Conservation (phyloP, 78 protist species). For the Dictyostelium capitatum region DNA sequence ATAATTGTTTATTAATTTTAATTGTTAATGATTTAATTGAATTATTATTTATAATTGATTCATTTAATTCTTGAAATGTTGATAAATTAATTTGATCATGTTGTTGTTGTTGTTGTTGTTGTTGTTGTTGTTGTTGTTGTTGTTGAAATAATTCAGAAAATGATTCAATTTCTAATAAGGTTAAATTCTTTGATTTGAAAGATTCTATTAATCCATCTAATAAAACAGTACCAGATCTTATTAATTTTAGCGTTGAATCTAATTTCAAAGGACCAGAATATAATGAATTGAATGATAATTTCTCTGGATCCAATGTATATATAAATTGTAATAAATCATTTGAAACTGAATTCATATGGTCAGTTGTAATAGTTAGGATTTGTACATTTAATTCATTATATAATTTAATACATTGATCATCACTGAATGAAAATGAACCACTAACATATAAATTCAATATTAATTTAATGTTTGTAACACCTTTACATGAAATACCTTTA, state of each 20-base stretch:
- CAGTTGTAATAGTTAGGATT: not conserved
- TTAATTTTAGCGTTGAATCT: not conserved
- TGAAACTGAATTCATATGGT: not conserved
- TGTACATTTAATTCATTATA: not conserved
- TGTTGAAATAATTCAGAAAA: not conserved
- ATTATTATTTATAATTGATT: conserved; percentile 10
- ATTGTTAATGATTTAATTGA: not conserved
- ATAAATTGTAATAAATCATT: not conserved
- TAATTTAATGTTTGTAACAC: not conserved
- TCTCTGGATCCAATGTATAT: not conserved
- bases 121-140: too few species aligned
- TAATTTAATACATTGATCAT: not conserved
- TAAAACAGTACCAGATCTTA: not conserved
- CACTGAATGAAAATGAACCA: conserved; percentile 2
- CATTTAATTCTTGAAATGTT: not conserved
- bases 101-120: too few species aligned
- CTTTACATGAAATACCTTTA: not conserved
- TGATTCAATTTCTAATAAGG: not conserved
- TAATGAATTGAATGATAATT: not conserved
- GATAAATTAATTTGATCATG: too few species aligned
- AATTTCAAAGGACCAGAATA: not conserved
- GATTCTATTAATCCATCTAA: not conserved
- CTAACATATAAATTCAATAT: not conserved
- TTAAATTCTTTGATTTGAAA: not conserved
- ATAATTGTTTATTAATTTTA: not conserved